Percentiles rank a stretch among this genome's conserved stretches.
phyloP scores from a whole-genome alignment of 1,284 basidiomycete genomes.

The Anthracocystis panici-leucophaei region DNA sequence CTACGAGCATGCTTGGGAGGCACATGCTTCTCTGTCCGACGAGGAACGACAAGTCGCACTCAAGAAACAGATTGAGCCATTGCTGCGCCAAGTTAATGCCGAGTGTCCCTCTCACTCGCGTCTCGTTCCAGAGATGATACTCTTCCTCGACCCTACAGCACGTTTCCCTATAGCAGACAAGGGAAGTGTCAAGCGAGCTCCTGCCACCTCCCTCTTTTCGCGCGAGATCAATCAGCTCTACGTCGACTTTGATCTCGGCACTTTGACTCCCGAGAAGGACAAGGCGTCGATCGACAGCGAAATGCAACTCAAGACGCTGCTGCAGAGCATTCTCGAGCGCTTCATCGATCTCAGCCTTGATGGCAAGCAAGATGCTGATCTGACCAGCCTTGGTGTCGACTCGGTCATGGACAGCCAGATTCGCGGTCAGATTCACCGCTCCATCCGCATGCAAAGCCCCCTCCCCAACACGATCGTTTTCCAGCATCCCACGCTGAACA shows the following conservation, averaged over 20 bases:
- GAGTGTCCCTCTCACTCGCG: constrained; percentile 46
- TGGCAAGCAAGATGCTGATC: constrained; percentile 64
- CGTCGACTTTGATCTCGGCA: constrained; percentile 39
- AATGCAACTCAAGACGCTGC: constrained; percentile 18
- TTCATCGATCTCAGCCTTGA: constrained; percentile 58
- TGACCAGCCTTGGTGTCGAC: constrained; percentile 74
- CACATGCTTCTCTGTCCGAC: constrained; percentile 39
- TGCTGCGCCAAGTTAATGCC: constrained; percentile 33
- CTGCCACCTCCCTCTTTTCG: constrained; percentile 26
- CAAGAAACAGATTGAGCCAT: constrained; percentile 30
- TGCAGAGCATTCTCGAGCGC: constrained; percentile 25
- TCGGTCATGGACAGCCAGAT: constrained; percentile 75
- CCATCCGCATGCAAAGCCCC: constrained; percentile 19
- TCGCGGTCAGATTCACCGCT: constrained; percentile 60
- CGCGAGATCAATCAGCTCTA: constrained; percentile 36
- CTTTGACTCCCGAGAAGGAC: constrained; percentile 27
- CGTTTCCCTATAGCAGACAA: constrained; percentile 42
- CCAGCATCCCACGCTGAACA: constrained; percentile 71
- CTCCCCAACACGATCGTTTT: constrained; percentile 71
- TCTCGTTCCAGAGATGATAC: constrained; percentile 47
- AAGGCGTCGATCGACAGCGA: constrained; percentile 14
- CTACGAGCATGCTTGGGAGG: constrained; percentile 71
- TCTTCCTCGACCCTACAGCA: constrained; percentile 10
- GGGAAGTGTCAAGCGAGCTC: constrained; percentile 38
- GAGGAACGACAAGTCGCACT: constrained; percentile 28